These are phyloP conservation scores for Turritis glabra DNA, from an alignment of 345 rosid species.

Conservation along the genomic window DNA sequence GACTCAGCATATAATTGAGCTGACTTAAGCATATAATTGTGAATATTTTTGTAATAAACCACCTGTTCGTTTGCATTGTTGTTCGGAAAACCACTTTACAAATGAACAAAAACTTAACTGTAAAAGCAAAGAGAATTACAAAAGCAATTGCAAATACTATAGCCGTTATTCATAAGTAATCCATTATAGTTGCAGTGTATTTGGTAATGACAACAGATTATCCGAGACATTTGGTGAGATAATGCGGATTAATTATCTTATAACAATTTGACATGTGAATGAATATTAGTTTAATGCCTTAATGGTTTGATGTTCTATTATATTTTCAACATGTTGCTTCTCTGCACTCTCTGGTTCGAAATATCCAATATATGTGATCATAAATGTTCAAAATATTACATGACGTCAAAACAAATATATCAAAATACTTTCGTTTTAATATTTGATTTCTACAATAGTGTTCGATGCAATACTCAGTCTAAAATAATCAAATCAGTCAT, in stretches of 20 bases:
- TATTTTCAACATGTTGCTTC: background rate
- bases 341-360: background rate
- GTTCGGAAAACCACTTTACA: background rate
- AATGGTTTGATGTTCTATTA: background rate
- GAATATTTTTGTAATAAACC: background rate
- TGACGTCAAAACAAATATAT: background rate
- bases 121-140: background rate
- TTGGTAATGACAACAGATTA: background rate
- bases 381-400: background rate
- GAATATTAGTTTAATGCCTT: background rate
- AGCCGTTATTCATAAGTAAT: background rate
- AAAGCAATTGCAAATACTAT: background rate
- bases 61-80: background rate
- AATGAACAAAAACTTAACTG: background rate
- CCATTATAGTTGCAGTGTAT: background rate
- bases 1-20: background rate
- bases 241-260: background rate
- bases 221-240: background rate
- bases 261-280: background rate
- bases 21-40: slow-evolving; percentile 3
- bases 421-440: background rate
- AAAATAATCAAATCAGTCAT: no score
- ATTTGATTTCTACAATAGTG: background rate
- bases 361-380: background rate
- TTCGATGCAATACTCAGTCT: background rate